These are phyloP conservation scores for Sporisorium reilianum DNA, from an alignment of 1,284 basidiomycete species.

Conservation along the genomic window DNA sequence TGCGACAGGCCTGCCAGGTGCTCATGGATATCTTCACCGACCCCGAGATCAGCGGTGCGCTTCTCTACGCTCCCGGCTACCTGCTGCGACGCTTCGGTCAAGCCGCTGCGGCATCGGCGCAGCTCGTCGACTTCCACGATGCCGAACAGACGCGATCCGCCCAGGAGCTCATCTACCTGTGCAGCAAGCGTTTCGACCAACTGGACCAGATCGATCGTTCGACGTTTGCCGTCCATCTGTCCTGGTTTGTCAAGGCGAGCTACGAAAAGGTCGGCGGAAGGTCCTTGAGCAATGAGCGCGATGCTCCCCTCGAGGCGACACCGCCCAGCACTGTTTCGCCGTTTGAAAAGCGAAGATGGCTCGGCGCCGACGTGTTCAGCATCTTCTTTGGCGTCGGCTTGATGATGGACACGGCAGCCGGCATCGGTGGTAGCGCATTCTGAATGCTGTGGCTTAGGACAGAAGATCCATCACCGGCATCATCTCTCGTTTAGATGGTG, in stretches of 20 bases:
- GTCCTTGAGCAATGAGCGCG: slow-evolving; percentile 19
- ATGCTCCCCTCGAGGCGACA: slow-evolving; percentile 6
- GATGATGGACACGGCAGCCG: slow-evolving; percentile 3
- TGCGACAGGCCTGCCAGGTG: slow-evolving; percentile 41
- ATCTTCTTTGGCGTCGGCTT: slow-evolving; percentile 46
- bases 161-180: slow-evolving; percentile 45
- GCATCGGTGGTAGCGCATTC: not conserved
- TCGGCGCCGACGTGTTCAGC: slow-evolving; percentile 29
- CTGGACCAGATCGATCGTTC: slow-evolving; percentile 17
- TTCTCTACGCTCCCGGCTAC: slow-evolving; percentile 45
- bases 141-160: slow-evolving; percentile 23
- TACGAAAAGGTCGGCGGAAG: slow-evolving; percentile 30
- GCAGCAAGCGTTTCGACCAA: slow-evolving; percentile 41
- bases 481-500: no score
- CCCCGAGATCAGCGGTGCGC: slow-evolving; percentile 42
- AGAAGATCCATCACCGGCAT: no score
- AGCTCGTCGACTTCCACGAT: slow-evolving; percentile 37
- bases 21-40: slow-evolving; percentile 49
- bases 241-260: slow-evolving; percentile 34
- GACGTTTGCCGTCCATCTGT: slow-evolving; percentile 18
- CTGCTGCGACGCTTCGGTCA: slow-evolving; percentile 36
- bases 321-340: slow-evolving; percentile 13
- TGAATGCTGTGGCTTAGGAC: no score
- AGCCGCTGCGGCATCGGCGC: slow-evolving; percentile 22
- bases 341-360: slow-evolving; percentile 24